Evolutionary conservation across 345 rosid genomes (phyloP).

Genomic region (Erodium maritimum): DNA sequence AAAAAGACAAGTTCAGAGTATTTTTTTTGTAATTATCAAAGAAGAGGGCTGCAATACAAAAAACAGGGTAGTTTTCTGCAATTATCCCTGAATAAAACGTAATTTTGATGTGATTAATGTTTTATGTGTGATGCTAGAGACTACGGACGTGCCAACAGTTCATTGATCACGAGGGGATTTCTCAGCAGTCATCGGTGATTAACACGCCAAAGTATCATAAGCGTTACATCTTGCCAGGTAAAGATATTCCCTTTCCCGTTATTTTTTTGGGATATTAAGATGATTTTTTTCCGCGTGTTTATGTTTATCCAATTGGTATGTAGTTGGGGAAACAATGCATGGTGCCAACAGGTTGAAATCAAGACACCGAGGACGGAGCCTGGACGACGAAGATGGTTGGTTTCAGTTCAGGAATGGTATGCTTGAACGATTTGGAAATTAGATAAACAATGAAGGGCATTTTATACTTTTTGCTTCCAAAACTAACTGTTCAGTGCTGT

Average conservation of each 20-base stretch:
- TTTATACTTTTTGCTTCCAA: too few species aligned
- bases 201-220: constrained; percentile 82
- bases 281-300: background rate
- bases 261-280: background rate
- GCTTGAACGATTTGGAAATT: too few species aligned
- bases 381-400: constrained; percentile 65
- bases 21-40: too few species aligned
- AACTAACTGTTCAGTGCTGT: too few species aligned
- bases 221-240: constrained; percentile 80
- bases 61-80: too few species aligned
- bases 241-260: constrained; percentile 3
- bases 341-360: constrained; percentile 44
- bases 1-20: too few species aligned
- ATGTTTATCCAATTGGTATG: constrained; percentile 5
- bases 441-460: too few species aligned
- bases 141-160: constrained; percentile 73
- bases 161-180: constrained; percentile 72
- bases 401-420: constrained; percentile 63
- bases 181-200: constrained; percentile 71
- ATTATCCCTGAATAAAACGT: too few species aligned
- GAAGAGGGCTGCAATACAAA: too few species aligned
- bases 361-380: constrained; percentile 43
- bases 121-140: constrained; percentile 39
- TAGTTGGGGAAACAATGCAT: constrained; percentile 76
- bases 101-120: background rate